Conservation (phyloP, 495 filamentous ascomycete species). For the Aspergillus campestris region DNA sequence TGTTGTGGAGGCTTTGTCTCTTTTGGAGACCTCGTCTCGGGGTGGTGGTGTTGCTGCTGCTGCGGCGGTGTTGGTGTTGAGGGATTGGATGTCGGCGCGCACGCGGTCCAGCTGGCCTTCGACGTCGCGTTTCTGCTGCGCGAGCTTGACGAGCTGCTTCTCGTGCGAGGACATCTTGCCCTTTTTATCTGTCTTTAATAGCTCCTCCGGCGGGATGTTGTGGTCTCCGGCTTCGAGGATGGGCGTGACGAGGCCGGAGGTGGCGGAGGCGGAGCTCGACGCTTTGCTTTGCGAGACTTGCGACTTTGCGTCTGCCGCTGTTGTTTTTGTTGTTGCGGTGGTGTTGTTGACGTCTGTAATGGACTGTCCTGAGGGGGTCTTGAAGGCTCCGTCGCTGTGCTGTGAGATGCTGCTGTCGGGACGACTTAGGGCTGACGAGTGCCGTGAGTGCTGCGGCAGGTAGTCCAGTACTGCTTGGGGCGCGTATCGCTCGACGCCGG, state of each 20-base stretch:
- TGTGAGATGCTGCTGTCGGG: conserved; percentile 13
- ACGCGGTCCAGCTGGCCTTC: conserved; percentile 56
- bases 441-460: conserved; percentile 27
- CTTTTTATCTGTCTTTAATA: conserved; percentile 23
- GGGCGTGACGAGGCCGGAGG: conserved; percentile 14
- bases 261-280: conserved; percentile 10
- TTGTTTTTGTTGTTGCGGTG: conserved; percentile 11
- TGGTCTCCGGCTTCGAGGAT: conserved; percentile 13
- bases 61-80: conserved; percentile 4
- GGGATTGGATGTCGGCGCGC: conserved; percentile 32
- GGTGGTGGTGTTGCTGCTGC: background rate
- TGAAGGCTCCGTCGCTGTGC: conserved; percentile 9
- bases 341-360: background rate
- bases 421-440: conserved; percentile 28
- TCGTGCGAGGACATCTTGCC: conserved; percentile 47
- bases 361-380: background rate
- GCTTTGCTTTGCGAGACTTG: conserved; percentile 10
- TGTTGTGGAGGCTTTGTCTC: conserved; percentile 11
- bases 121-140: conserved; percentile 58
- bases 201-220: conserved; percentile 15
- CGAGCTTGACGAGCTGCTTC: conserved; percentile 67
- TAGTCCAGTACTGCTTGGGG: conserved; percentile 44
- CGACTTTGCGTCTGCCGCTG: conserved; percentile 19
- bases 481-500: conserved; percentile 32
- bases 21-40: conserved; percentile 39